Evolutionary conservation across 2,329 filamentous ascomycete genomes (phyloP).

Genomic region (Coniochaeta pulveracea): DNA sequence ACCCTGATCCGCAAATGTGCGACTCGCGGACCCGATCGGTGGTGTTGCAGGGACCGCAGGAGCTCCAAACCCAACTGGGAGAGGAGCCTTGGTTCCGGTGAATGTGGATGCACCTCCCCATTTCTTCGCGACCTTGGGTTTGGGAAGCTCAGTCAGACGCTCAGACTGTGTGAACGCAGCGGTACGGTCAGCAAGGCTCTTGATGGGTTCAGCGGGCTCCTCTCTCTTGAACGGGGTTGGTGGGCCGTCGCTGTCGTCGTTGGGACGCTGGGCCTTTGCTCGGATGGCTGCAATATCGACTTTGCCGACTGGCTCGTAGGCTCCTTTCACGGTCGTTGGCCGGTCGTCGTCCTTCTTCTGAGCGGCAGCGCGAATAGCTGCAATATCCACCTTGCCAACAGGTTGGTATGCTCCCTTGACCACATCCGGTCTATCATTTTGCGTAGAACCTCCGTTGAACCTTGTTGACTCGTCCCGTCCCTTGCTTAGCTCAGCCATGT

Average conservation of each 20-base stretch:
- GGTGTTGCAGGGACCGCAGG: constrained; percentile 48
- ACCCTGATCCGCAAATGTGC: constrained; percentile 87
- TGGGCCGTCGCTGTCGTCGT: constrained; percentile 25
- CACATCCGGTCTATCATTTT: constrained; percentile 47
- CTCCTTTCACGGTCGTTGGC: constrained; percentile 76
- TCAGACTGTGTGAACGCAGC: constrained; percentile 66
- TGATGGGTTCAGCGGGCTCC: constrained; percentile 28
- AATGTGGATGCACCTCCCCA: constrained; percentile 66
- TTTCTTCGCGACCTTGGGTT: constrained; percentile 88
- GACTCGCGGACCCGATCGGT: constrained; percentile 70
- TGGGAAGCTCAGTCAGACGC: constrained; percentile 76
- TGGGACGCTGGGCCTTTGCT: constrained; percentile 61
- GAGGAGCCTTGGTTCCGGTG: constrained; percentile 78
- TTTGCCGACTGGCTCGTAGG: constrained; percentile 91
- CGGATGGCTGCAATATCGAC: constrained; percentile 94
- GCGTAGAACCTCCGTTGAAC: constrained; percentile 34
- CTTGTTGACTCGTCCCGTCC: constrained; percentile 59
- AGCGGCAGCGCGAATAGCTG: constrained; percentile 69
- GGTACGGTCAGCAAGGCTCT: constrained; percentile 63
- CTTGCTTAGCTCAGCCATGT: constrained; percentile 74
- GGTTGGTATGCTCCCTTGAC: constrained; percentile 85
- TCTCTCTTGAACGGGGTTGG: constrained; percentile 8
- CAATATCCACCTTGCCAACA: constrained; percentile 95
- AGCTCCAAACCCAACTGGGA: constrained; percentile 57
- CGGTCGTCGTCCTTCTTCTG: constrained; percentile 63